Percentiles rank a stretch among this genome's conserved stretches.
Evolutionary conservation across 2,329 filamentous ascomycete genomes (phyloP).

Genomic region (Fusarium subglutinans): DNA sequence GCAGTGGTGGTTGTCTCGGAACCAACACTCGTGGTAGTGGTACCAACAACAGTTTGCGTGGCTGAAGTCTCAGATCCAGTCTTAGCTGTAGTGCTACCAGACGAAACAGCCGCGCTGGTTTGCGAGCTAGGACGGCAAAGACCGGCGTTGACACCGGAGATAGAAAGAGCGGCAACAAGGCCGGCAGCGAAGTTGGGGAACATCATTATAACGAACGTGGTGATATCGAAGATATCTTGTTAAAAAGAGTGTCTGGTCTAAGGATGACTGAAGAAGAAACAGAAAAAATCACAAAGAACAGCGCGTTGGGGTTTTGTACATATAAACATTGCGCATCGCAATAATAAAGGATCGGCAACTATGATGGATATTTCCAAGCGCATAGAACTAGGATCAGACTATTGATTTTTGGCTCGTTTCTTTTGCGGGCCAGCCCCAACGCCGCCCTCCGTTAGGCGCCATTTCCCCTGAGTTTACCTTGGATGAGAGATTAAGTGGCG

Average conservation of each 20-base stretch:
- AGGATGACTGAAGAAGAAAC: background rate
- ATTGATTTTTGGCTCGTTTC: background rate
- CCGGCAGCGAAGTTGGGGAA: background rate
- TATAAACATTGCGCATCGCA: background rate
- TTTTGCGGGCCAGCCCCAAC: background rate
- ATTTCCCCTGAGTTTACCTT: background rate
- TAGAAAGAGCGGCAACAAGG: background rate
- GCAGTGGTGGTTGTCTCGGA: background rate
- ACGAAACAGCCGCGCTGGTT: background rate
- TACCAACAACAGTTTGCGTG: background rate
- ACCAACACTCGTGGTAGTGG: background rate
- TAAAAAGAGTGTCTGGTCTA: background rate
- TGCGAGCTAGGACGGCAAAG: background rate
- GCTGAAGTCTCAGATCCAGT: background rate
- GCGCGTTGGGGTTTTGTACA: background rate
- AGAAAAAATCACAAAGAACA: too few relatives aligned
- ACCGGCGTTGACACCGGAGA: background rate
- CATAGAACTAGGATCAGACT: background rate
- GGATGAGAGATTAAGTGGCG: background rate
- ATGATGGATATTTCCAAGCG: background rate
- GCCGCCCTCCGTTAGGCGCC: background rate
- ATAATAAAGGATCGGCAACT: background rate
- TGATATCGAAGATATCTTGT: background rate
- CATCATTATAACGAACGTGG: constrained; percentile 1
- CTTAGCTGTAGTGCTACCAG: background rate